Percentiles rank a stretch among this genome's conserved stretches.
phyloP scores from a whole-genome alignment of 208 protist species.

The Wallacemonas sp. region DNA sequence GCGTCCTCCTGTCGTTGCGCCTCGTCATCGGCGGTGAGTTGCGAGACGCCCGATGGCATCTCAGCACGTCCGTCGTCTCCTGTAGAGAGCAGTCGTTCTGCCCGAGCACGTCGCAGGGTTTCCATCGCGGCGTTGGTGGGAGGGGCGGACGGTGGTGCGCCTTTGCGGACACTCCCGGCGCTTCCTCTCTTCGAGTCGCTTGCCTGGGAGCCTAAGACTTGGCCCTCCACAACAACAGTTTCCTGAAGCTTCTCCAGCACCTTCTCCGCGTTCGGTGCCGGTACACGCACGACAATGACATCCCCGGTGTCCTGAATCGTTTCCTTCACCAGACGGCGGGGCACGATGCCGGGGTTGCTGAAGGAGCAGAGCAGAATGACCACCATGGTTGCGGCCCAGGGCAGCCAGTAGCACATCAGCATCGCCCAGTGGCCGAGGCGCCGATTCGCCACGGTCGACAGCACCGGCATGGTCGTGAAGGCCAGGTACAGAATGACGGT shows the following conservation, averaged over 20 bases:
- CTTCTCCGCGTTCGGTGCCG: constrained; percentile 37
- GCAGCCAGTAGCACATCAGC: constrained; percentile 23
- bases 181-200: background rate
- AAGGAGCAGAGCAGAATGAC: constrained; percentile 34
- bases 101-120: background rate
- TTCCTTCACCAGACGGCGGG: constrained; percentile 14
- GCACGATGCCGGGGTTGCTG: constrained; percentile 55
- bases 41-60: no score
- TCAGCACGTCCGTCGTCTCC: no score
- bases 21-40: no score
- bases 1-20: background rate
- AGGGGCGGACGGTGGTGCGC: background rate
- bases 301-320: constrained; percentile 30
- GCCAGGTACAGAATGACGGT: constrained; percentile 18
- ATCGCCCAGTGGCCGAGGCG: constrained; percentile 17
- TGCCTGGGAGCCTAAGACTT: no score
- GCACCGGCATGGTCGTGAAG: constrained; percentile 14
- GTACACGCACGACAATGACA: constrained; percentile 34
- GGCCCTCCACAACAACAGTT: background rate
- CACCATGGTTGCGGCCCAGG: constrained; percentile 18
- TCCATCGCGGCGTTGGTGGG: background rate
- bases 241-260: constrained; percentile 26
- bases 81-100: background rate
- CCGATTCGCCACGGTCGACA: constrained; percentile 23
- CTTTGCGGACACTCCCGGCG: no score